Evolutionary conservation across 805 yeast genomes (phyloP).

Genomic region (Metschnikowia bowlesiae): DNA sequence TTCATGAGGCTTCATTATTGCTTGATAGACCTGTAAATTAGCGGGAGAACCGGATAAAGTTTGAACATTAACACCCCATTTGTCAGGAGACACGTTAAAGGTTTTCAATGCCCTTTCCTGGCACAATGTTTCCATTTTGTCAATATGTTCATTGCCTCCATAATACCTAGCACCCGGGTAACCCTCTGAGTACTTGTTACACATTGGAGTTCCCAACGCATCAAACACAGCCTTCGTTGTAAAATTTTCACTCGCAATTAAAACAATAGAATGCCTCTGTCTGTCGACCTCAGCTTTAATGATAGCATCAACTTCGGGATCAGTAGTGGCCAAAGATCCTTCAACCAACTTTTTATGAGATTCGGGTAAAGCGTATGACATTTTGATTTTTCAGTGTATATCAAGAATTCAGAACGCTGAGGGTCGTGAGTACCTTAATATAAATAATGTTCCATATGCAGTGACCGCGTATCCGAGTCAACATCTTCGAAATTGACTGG

Average conservation of each 20-base stretch:
- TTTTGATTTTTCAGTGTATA: slow-evolving; percentile 11
- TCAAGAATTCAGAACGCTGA: background rate
- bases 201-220: slow-evolving; percentile 95
- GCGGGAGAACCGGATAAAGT: slow-evolving; percentile 97
- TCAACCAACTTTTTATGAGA: slow-evolving; percentile 53
- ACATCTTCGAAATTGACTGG: background rate
- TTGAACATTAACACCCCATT: slow-evolving; percentile 99
- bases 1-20: slow-evolving; percentile 91
- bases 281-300: slow-evolving; percentile 79
- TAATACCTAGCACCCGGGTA: slow-evolving; percentile 99
- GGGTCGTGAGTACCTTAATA: background rate
- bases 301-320: slow-evolving; percentile 74
- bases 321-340: slow-evolving; percentile 60
- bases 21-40: slow-evolving; percentile 93
- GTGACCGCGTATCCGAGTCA: slow-evolving; percentile 10
- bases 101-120: slow-evolving; percentile 93
- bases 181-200: slow-evolving; percentile 98
- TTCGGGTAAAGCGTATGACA: slow-evolving; percentile 46
- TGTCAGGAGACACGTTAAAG: slow-evolving; percentile 68
- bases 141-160: slow-evolving; percentile 97
- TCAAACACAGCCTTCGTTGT: slow-evolving; percentile 95
- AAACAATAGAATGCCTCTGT: slow-evolving; percentile 88
- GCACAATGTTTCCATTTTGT: slow-evolving; percentile 87
- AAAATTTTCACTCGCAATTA: slow-evolving; percentile 96
- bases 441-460: slow-evolving; percentile 6